phyloP scores from a whole-genome alignment of 2,329 filamentous ascomycete species.

The Verticillium longisporum region DNA sequence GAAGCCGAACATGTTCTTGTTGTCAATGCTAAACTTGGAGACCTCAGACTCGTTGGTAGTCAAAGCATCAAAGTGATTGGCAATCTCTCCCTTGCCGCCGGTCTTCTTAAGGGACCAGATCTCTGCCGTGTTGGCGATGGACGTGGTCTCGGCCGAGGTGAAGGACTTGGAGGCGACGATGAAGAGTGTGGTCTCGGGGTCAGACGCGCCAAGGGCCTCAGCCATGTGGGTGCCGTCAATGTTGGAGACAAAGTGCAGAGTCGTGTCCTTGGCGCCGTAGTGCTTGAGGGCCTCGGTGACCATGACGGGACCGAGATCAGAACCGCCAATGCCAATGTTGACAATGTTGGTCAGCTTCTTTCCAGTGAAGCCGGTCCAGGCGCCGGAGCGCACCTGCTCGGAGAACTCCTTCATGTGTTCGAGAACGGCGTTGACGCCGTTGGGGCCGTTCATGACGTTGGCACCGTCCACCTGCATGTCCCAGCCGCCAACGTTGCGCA shows the following conservation, averaged over 20 bases:
- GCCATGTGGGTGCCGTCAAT: slow-evolving; percentile 98
- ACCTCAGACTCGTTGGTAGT: slow-evolving; percentile 95
- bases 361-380: slow-evolving; percentile 95
- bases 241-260: slow-evolving; percentile 97
- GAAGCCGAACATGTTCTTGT: slow-evolving; percentile 99
- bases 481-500: slow-evolving; percentile 84
- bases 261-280: slow-evolving; percentile 81
- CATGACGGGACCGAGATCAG: slow-evolving; percentile 97
- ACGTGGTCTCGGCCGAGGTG: slow-evolving; percentile 94
- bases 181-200: slow-evolving; percentile 98
- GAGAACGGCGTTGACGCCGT: slow-evolving; percentile 83
- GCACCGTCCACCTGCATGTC: slow-evolving; percentile 79
- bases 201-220: slow-evolving; percentile 79
- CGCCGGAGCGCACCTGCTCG: slow-evolving; percentile 85
- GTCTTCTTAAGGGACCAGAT: slow-evolving; percentile 87
- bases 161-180: slow-evolving; percentile 98
- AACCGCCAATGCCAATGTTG: slow-evolving; percentile 97
- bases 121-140: slow-evolving; percentile 97
- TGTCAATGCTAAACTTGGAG: slow-evolving; percentile 97
- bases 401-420: slow-evolving; percentile 99
- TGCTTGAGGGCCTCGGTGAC: slow-evolving; percentile 95
- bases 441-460: slow-evolving; percentile 85
- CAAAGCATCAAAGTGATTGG: slow-evolving; percentile 97
- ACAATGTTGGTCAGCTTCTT: slow-evolving; percentile 96
- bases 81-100: slow-evolving; percentile 72